Base-by-base conservation (phyloP, 805 yeast species). In the Phaffomyces opuntiae region DNA sequence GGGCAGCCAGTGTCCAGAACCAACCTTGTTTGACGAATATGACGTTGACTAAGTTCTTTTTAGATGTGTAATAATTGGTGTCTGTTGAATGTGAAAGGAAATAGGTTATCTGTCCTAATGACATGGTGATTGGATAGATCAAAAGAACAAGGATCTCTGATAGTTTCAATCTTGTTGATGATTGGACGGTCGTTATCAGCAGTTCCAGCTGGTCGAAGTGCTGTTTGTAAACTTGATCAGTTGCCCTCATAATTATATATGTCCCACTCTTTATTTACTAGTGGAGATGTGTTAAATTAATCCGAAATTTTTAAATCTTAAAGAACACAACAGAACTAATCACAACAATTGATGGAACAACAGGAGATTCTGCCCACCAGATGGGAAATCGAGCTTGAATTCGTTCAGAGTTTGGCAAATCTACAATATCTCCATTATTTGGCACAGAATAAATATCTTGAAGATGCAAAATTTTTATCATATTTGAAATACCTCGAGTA, bases 391-490 rank as follows among this genome's bases (percentile, higher is more conserved):
- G 96, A 87, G n/a, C 38, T 39, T 8, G 47, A 86, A 77, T 91
- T 91, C 65, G 95, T 91, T 4, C 98, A 91, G 65, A 83, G 96
- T 14, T 71, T 91, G 32, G 87, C 96, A 3, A 93, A 91, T 63
- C 80, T 91, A 39, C 96, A 84, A 62, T 91, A 90, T 60, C 73
- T 91, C 46, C 82, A 87, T 52, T 89, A 80, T 57, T 70, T 91
- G 25, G 96, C 96, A 3, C 96, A 90, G 63, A 85, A 81, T 53
- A 81, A 81, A 47, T 81, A 81, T 58, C 69, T 90, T 12, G 82
- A 83, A 54, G 83, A 85, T 56, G 80, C 75, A 27, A 74, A 75
- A 43, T 90, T 91, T 54, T 68, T 88, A 31, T 77, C 79, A 49
- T 91, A 91, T 59, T 67, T 91, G 49, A 73, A 80, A 26, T 91